Percentiles rank a stretch among this genome's conserved stretches.
Evolutionary conservation across 768 basidiomycete genomes (phyloP).

Genomic region (Lentinula aciculospora): DNA sequence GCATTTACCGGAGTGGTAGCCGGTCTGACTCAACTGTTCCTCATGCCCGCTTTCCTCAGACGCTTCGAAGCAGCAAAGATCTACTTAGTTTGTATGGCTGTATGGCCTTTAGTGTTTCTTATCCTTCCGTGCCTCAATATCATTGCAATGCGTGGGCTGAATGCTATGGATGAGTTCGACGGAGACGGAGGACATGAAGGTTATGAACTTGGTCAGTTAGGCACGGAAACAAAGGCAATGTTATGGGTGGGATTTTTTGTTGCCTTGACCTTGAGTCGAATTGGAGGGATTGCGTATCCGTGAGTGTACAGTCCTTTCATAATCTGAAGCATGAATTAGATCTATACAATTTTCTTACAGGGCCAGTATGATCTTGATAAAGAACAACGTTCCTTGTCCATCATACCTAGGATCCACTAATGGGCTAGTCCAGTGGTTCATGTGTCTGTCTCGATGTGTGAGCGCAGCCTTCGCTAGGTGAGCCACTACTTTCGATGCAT

Average conservation of each 20-base stretch:
- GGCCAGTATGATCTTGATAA: slow-evolving; percentile 56
- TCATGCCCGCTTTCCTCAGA: slow-evolving; percentile 50
- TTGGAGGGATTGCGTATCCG: slow-evolving; percentile 48
- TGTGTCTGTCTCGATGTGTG: slow-evolving; percentile 53
- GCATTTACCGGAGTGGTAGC: slow-evolving; percentile 47
- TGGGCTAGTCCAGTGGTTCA: slow-evolving; percentile 51
- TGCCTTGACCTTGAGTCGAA: slow-evolving; percentile 35
- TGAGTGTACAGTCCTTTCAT: slow-evolving; percentile 24
- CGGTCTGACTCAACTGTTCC: slow-evolving; percentile 42
- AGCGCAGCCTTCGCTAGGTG: slow-evolving; percentile 59
- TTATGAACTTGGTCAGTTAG: not conserved
- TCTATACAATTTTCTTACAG: slow-evolving; percentile 23
- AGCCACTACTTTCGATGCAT: not conserved
- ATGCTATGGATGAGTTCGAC: not conserved
- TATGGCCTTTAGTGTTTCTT: slow-evolving; percentile 52
- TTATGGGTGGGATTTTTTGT: slow-evolving; percentile 49
- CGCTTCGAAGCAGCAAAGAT: slow-evolving; percentile 42
- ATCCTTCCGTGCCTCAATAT: slow-evolving; percentile 47
- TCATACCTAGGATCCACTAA: slow-evolving; percentile 58
- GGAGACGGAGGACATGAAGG: not conserved
- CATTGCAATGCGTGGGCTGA: slow-evolving; percentile 28
- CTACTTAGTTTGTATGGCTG: slow-evolving; percentile 48
- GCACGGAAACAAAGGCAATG: slow-evolving; percentile 14
- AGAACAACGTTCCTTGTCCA: slow-evolving; percentile 45
- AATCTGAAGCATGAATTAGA: not conserved